A percentile compares a stretch with the other conserved stretches of the same genome.
phyloP scores from a whole-genome alignment of 2,329 filamentous ascomycete species.

The Neofusicoccum umdonicola region DNA sequence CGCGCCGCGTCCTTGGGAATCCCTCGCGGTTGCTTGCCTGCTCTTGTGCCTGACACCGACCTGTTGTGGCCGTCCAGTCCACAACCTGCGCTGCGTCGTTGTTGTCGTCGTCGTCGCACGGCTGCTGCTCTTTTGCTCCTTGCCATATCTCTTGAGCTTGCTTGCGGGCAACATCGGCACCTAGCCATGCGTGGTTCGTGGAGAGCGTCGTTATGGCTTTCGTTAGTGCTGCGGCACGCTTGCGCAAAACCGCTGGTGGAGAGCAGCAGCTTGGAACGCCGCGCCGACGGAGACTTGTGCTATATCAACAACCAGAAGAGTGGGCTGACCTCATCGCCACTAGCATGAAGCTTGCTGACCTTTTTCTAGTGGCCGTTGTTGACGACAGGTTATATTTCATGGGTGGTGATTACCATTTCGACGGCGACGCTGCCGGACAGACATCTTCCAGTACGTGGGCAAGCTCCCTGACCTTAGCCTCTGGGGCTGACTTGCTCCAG shows the following conservation, averaged over 20 bases:
- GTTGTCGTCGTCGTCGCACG: too few species aligned
- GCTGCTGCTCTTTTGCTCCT: background rate
- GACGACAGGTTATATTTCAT: constrained; percentile 8
- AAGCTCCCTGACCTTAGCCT: background rate
- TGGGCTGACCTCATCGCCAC: background rate
- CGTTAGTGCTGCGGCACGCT: background rate
- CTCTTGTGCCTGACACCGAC: background rate
- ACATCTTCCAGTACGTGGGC: background rate
- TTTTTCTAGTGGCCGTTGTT: background rate
- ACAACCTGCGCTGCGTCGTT: too few species aligned
- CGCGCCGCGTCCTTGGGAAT: background rate
- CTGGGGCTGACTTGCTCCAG: background rate
- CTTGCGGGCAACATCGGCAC: too few species aligned
- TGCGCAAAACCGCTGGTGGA: background rate
- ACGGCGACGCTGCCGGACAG: background rate
- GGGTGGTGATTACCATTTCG: constrained; percentile 8
- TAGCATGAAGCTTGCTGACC: background rate
- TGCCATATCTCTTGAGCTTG: too few species aligned
- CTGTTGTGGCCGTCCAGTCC: too few species aligned
- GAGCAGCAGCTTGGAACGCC: background rate
- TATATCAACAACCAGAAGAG: constrained; percentile 7
- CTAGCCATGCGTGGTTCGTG: background rate
- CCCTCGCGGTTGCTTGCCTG: background rate
- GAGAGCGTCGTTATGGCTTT: background rate
- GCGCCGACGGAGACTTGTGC: background rate